Evolutionary conservation across 2,329 filamentous ascomycete genomes (phyloP).

Genomic region (Cladosporium cucumerinum): DNA sequence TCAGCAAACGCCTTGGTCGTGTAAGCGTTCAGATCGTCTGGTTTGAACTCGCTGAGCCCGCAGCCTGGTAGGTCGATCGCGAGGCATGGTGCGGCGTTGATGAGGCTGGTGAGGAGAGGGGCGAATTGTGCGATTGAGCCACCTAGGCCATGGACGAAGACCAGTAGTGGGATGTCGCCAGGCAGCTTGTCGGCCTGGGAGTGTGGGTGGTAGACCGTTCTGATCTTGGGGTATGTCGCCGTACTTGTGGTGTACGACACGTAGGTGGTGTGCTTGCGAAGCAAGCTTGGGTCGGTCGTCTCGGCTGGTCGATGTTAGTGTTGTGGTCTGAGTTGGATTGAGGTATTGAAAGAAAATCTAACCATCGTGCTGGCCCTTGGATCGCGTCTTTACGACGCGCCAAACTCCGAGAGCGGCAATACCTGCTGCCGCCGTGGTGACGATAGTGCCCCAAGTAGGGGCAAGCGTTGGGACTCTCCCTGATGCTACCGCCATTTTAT

Average conservation of each 20-base stretch:
- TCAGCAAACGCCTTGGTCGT: slow-evolving; percentile 70
- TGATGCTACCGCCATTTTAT: neutral
- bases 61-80: slow-evolving; percentile 90
- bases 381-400: slow-evolving; percentile 4
- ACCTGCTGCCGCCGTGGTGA: neutral
- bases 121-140: slow-evolving; percentile 88
- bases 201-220: slow-evolving; percentile 81
- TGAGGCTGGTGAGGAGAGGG: slow-evolving; percentile 73
- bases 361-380: neutral
- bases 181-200: slow-evolving; percentile 79
- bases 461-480: neutral
- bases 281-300: slow-evolving; percentile 69
- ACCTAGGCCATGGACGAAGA: slow-evolving; percentile 91
- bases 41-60: slow-evolving; percentile 72
- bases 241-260: slow-evolving; percentile 68
- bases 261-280: slow-evolving; percentile 71
- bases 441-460: slow-evolving; percentile 8
- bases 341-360: neutral
- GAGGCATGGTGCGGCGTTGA: slow-evolving; percentile 78
- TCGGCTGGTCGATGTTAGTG: slow-evolving; percentile 5
- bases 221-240: slow-evolving; percentile 69
- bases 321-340: neutral
- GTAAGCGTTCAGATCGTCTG: slow-evolving; percentile 73
- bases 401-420: slow-evolving; percentile 4
- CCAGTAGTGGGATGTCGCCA: slow-evolving; percentile 71